phyloP scores from a whole-genome alignment of 2,329 filamentous ascomycete species.

The Bimuria novae-zelandiae region DNA sequence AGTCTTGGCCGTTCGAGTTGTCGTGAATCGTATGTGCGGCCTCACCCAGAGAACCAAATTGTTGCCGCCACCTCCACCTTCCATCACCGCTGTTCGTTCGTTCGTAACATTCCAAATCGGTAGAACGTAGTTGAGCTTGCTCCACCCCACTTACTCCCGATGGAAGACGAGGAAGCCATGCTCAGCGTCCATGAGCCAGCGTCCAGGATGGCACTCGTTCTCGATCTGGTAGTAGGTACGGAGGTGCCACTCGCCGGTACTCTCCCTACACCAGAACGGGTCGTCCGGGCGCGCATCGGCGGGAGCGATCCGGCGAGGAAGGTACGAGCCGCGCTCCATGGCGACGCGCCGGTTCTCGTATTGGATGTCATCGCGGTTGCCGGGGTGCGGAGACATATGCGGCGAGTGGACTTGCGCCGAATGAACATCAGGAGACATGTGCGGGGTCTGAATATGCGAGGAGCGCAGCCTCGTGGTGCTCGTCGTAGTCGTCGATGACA shows the following conservation, averaged over 20 bases:
- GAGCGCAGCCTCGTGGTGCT: slow-evolving; percentile 5
- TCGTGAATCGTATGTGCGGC: too few relatives aligned
- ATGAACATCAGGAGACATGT: neutral
- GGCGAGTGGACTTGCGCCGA: neutral
- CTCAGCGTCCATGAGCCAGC: slow-evolving; percentile 43
- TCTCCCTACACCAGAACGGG: slow-evolving; percentile 45
- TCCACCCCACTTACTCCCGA: slow-evolving; percentile 29
- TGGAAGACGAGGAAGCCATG: slow-evolving; percentile 41
- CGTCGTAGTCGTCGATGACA: slow-evolving; percentile 14
- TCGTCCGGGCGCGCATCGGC: slow-evolving; percentile 39
- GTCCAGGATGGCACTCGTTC: slow-evolving; percentile 43
- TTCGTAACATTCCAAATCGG: too few relatives aligned
- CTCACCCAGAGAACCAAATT: neutral
- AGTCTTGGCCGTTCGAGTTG: too few relatives aligned
- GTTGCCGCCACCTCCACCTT: neutral
- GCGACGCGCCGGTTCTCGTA: slow-evolving; percentile 37
- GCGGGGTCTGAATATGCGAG: neutral
- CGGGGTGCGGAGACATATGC: neutral
- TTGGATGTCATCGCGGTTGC: slow-evolving; percentile 33
- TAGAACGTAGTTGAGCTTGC: too few relatives aligned
- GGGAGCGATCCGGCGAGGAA: slow-evolving; percentile 36
- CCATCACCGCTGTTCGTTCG: too few relatives aligned
- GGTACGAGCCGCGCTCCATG: slow-evolving; percentile 38
- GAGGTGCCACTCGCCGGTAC: slow-evolving; percentile 43
- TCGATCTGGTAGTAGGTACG: slow-evolving; percentile 45